These are phyloP conservation scores for Cyclotella atomus DNA, from an alignment of 108 stramenopile genomes.

Conservation along the genomic window DNA sequence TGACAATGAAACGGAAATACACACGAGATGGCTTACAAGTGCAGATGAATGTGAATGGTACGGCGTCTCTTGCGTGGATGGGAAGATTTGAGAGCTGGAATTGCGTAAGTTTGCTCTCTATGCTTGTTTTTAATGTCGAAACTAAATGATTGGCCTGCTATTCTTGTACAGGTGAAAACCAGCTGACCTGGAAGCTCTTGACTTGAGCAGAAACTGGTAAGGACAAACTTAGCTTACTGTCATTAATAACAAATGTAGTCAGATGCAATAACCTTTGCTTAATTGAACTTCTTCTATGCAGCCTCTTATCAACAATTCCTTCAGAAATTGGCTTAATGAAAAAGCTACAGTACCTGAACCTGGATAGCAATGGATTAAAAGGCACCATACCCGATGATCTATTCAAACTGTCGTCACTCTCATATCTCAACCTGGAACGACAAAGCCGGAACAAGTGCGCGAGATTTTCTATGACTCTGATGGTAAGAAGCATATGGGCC, in stretches of 20 bases:
- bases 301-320: conserved; percentile 4
- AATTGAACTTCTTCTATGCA: background rate
- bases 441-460: background rate
- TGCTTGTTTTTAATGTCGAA: background rate
- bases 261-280: background rate
- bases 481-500: background rate
- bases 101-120: no score
- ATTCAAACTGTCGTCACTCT: conserved; percentile 1
- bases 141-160: no score
- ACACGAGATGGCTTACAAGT: conserved; percentile 1
- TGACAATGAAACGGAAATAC: background rate
- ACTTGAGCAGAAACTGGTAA: no score
- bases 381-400: conserved; percentile 9
- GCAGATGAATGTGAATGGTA: conserved; percentile 14
- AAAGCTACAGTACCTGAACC: conserved; percentile 8
- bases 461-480: conserved; percentile 2
- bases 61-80: conserved; percentile 9
- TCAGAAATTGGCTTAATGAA: conserved; percentile 4
- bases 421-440: background rate
- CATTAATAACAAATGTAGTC: no score
- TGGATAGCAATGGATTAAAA: background rate
- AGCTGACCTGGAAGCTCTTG: no score
- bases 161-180: no score
- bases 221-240: no score
- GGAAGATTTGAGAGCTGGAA: background rate